Evolutionary conservation across 208 protist species (phyloP), one percentile per base, ranked within the genome.

Genomic region (Spongospora subterranea): DNA sequence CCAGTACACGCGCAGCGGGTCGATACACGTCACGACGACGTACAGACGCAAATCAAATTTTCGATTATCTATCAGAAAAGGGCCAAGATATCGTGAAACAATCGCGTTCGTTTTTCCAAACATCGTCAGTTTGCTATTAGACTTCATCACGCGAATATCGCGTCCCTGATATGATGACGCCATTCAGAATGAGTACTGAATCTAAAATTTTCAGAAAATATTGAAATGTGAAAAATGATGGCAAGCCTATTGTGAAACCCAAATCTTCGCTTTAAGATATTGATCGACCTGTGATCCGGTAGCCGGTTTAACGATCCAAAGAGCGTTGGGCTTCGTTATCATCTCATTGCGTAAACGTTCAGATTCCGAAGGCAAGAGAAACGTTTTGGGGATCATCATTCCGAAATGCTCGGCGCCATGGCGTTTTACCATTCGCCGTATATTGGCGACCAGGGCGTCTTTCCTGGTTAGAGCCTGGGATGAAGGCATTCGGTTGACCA

Each of bases 21-120:
- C 54, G 46, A 91, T 90, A 0, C 66, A 91, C 0, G 93, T 92
- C 43, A 94, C 91, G 24, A 40, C 90, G 11, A 94, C 93, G 46
- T 94, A 94, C 45, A 94, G 45, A 29, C 93, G 92, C n/a, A 94
- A 54, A 77, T 94, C 93, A 39, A 93, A 94, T 90, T 94, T 94
- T 45, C 53, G 43, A 32, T 90, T 35, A 20, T 82, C 71, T 20
- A 82, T 82, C n/a, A 82, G 71, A 43, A 40, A 82, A 6, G 71
- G 71, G 6, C 40, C 17, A 43, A 82, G 6, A 43, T 82, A 82
- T 45, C 71, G 71, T 13, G 71, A 82, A 13, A 82, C 71, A 43
- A 82, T 82, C 35, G 71, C 40, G n/a, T 82, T 43, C 17, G 11
- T 82, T n/a, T 82, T 82, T n/a, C n/a, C n/a, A n/a, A n/a, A n/a